phyloP scores from a whole-genome alignment of 2,329 filamentous ascomycete species.

The Hymenoscyphus linearis region DNA sequence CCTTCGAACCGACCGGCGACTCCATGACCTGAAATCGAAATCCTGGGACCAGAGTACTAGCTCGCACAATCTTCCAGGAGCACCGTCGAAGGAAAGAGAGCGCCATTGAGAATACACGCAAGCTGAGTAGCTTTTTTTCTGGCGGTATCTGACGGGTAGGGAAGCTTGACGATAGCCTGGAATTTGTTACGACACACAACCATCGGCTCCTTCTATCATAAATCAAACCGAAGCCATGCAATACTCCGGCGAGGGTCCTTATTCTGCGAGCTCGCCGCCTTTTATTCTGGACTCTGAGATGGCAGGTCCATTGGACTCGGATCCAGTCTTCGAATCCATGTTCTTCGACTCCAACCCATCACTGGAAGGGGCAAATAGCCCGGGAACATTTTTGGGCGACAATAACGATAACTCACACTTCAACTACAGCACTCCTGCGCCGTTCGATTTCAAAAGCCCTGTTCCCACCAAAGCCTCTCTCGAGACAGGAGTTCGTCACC shows the following conservation, averaged over 20 bases:
- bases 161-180: background rate
- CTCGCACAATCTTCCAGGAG: background rate
- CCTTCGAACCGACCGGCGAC: background rate
- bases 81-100: background rate
- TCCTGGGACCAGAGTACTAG: background rate
- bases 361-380: conserved; percentile 28
- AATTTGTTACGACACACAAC: background rate
- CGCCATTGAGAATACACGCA: background rate
- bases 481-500: conserved; percentile 20
- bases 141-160: background rate
- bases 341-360: conserved; percentile 32
- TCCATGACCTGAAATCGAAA: background rate
- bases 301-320: conserved; percentile 29
- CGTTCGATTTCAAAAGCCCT: conserved; percentile 24
- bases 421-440: conserved; percentile 25
- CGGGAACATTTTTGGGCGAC: conserved; percentile 30
- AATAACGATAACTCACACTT: conserved; percentile 26
- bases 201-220: background rate
- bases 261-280: conserved; percentile 31
- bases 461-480: conserved; percentile 18
- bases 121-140: background rate
- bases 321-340: conserved; percentile 36
- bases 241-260: conserved; percentile 24
- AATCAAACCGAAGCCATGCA: conserved; percentile 20
- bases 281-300: conserved; percentile 34